Percentiles rank a stretch among this genome's conserved stretches.
These are phyloP conservation scores for Trichophyton mentagrophytes DNA, from an alignment of 2,329 filamentous ascomycete species.

Conservation along the genomic window DNA sequence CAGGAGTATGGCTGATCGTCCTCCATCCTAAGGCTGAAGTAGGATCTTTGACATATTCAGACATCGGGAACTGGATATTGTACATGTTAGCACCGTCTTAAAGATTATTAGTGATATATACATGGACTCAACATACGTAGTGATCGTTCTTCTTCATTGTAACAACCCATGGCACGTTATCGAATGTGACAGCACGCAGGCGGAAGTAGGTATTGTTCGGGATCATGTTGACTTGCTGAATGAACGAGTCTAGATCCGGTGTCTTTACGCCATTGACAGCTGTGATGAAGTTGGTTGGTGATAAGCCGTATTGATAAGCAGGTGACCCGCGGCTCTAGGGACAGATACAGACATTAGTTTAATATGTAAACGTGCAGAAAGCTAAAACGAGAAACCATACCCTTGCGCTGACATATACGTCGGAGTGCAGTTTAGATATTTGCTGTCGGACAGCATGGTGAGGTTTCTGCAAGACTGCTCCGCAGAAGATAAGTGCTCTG, in stretches of 20 bases:
- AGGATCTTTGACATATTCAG: slow-evolving; percentile 50
- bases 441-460: slow-evolving; percentile 96
- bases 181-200: slow-evolving; percentile 92
- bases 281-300: slow-evolving; percentile 94
- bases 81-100: neutral
- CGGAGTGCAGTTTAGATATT: slow-evolving; percentile 89
- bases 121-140: slow-evolving; percentile 43
- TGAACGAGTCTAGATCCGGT: slow-evolving; percentile 66
- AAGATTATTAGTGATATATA: no score
- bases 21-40: slow-evolving; percentile 43
- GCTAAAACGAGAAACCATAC: slow-evolving; percentile 20
- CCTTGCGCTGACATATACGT: slow-evolving; percentile 87
- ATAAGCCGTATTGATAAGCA: slow-evolving; percentile 78
- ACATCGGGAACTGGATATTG: slow-evolving; percentile 44
- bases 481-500: slow-evolving; percentile 86
- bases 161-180: slow-evolving; percentile 97
- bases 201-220: slow-evolving; percentile 97
- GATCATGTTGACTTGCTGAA: slow-evolving; percentile 71
- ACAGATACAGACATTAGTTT: slow-evolving; percentile 1
- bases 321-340: slow-evolving; percentile 59
- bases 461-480: slow-evolving; percentile 80
- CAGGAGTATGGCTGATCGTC: slow-evolving; percentile 43
- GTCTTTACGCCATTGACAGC: slow-evolving; percentile 85
- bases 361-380: neutral
- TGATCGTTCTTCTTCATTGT: slow-evolving; percentile 99